phyloP scores from a whole-genome alignment of 1,284 basidiomycete species.

The Neolentinus lepideus region DNA sequence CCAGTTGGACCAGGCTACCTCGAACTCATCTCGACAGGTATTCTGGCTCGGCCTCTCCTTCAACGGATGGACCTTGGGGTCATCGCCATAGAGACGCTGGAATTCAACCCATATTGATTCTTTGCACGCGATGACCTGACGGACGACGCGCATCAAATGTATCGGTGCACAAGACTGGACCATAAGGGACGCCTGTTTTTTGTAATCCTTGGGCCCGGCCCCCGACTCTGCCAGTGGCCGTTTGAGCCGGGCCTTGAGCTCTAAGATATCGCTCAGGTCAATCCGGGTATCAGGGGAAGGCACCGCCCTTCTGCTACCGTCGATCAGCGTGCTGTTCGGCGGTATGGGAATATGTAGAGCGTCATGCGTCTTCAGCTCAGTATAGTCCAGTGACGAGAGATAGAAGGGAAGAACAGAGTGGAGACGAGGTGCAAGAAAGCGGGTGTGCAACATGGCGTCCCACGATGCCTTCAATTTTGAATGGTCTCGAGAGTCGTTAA shows the following conservation, averaged over 20 bases:
- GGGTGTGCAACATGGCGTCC: constrained; percentile 56
- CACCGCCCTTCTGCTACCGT: constrained; percentile 8
- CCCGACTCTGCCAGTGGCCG: constrained; percentile 14
- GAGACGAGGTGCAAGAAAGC: constrained; percentile 49
- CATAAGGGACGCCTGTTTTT: background rate
- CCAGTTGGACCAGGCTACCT: constrained; percentile 62
- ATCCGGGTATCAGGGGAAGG: constrained; percentile 7
- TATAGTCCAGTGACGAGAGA: constrained; percentile 46
- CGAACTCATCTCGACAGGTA: constrained; percentile 52
- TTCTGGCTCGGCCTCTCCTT: constrained; percentile 15
- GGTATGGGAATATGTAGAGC: constrained; percentile 51
- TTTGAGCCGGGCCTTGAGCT: constrained; percentile 11
- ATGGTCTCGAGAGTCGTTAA: constrained; percentile 50
- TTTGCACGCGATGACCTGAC: constrained; percentile 51
- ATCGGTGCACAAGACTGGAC: constrained; percentile 40
- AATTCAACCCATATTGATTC: constrained; percentile 65
- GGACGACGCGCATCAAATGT: constrained; percentile 54
- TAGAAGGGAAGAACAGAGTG: constrained; percentile 63
- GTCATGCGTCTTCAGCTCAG: constrained; percentile 42
- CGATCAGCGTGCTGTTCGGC: constrained; percentile 28
- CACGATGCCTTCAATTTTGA: constrained; percentile 53
- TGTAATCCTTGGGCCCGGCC: background rate
- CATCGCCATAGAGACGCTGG: constrained; percentile 35
- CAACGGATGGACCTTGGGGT: constrained; percentile 22
- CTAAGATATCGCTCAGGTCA: constrained; percentile 7